Base-by-base conservation (phyloP, 2,329 filamentous ascomycete species). In the Falciphora oryzae region DNA sequence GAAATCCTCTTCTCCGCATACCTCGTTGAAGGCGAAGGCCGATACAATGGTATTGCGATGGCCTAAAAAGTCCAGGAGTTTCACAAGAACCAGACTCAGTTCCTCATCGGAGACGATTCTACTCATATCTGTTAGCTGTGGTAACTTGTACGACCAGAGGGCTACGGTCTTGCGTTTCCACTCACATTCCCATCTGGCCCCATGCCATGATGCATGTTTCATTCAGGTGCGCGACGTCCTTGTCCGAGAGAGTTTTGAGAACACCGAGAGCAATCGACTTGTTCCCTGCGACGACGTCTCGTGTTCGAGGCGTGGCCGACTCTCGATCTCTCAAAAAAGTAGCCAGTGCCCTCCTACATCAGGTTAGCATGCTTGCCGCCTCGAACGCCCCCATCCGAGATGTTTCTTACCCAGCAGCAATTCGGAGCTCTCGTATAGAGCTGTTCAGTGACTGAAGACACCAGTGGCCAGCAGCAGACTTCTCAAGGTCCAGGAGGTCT, bases 201-300 rank as follows among this genome's bases (percentile, higher is more conserved):
- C 94, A 93, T 18, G 91, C 90, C 76, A 95, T 80, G 65, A 98
- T 89, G 68, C 91, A 89, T 25, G 92, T 93, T 75, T 98, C 94
- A 62, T 93, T 89, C 59, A 93, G 78, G 66, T 87, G 82, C 6
- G 87, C 76, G 10, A 86, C 80, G 64, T 87, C 85, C 65, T 88
- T 88, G 60, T 91, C 88, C 0, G 90, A 91, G 14, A 96, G 80
- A 4, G 81, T 85, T 67, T 88, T 89, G 13, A 98, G 79, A 69
- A 91, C 85, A 35, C 89, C 85, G 8, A 97, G 80, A 1, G 86
- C 85, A 65, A 86, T 85, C 62, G 88, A 83, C 65, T 91, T 85
- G 70, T 97, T 95, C 64, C 81, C 83, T 50, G 79, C 76, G 6
- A 83, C 76, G 3, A 87, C 73, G 50, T 81, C 77, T 57, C 75